phyloP scores from a whole-genome alignment of 805 yeast genomes.

The Kockiozyma suomiensis region DNA sequence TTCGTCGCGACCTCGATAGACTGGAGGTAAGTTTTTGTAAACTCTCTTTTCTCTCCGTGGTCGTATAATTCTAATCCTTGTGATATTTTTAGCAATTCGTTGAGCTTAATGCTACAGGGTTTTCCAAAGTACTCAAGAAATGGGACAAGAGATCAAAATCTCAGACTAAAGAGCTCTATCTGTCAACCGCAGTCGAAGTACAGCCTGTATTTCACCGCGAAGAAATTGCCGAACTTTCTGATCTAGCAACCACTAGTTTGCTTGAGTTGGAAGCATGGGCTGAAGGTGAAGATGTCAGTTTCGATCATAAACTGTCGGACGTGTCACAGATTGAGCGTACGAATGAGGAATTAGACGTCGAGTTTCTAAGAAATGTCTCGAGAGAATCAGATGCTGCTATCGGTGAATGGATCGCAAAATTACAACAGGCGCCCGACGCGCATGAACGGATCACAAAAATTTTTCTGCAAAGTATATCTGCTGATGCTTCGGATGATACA shows the following conservation, averaged over 20 bases:
- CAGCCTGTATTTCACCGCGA: conserved; percentile 95
- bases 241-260: conserved; percentile 53
- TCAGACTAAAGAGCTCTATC: conserved; percentile 87
- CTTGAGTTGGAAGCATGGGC: conserved; percentile 74
- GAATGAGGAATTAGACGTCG: conserved; percentile 31
- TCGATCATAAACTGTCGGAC: conserved; percentile 35
- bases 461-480: conserved; percentile 67
- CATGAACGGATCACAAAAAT: conserved; percentile 62
- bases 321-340: conserved; percentile 32
- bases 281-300: conserved; percentile 50
- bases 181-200: conserved; percentile 89
- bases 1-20: conserved; percentile 83
- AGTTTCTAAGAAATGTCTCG: conserved; percentile 22
- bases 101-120: conserved; percentile 93
- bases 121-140: conserved; percentile 90
- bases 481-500: conserved; percentile 66
- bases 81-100: conserved; percentile 66
- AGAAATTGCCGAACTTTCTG: conserved; percentile 82
- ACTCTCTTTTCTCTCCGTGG: not conserved
- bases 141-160: conserved; percentile 98
- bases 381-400: conserved; percentile 45
- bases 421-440: conserved; percentile 47
- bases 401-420: conserved; percentile 50
- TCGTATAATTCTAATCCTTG: not conserved
- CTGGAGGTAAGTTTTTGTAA: conserved; percentile 47